Percentiles rank a stretch among this genome's conserved stretches.
Conservation (phyloP, 2,329 filamentous ascomycete genomes). For the Ophiosphaerella herpotricha region DNA sequence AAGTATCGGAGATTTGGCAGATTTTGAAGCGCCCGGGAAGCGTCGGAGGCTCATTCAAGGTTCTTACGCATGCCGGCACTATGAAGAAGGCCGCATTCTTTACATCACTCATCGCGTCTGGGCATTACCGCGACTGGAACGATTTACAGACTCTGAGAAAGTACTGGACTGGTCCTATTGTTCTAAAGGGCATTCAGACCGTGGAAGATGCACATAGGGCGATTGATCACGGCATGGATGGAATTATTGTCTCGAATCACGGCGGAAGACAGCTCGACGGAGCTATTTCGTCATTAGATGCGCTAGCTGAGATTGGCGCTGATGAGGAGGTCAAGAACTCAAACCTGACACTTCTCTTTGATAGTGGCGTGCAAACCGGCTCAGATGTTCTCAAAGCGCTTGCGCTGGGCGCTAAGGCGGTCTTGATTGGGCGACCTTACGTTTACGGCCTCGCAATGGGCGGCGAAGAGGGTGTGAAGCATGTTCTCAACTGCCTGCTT, state of each 20-base stretch:
- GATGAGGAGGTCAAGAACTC: conserved; percentile 39
- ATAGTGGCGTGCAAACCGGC: conserved; percentile 43
- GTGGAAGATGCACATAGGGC: conserved; percentile 44
- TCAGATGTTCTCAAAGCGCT: conserved; percentile 45
- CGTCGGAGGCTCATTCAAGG: conserved; percentile 35
- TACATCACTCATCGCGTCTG: conserved; percentile 41
- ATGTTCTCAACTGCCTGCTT: conserved; percentile 42
- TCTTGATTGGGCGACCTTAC: conserved; percentile 43
- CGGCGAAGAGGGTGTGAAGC: conserved; percentile 44
- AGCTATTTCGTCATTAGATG: conserved; percentile 40
- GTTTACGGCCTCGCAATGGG: conserved; percentile 45
- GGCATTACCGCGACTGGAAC: conserved; percentile 42
- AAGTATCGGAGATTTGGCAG: conserved; percentile 44
- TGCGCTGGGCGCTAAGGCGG: conserved; percentile 44
- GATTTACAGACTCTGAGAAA: conserved; percentile 38
- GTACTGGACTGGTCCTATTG: conserved; percentile 46
- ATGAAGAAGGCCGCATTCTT: conserved; percentile 46
- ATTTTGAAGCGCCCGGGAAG: conserved; percentile 44
- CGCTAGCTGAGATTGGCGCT: conserved; percentile 41
- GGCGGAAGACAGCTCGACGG: conserved; percentile 46
- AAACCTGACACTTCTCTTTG: conserved; percentile 41
- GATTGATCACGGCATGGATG: conserved; percentile 42
- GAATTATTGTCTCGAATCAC: conserved; percentile 47
- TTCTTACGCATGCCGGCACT: conserved; percentile 38
- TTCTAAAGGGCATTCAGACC: conserved; percentile 47